phyloP scores from a whole-genome alignment of 306 rosid genomes.

The Quillaja saponaria region DNA sequence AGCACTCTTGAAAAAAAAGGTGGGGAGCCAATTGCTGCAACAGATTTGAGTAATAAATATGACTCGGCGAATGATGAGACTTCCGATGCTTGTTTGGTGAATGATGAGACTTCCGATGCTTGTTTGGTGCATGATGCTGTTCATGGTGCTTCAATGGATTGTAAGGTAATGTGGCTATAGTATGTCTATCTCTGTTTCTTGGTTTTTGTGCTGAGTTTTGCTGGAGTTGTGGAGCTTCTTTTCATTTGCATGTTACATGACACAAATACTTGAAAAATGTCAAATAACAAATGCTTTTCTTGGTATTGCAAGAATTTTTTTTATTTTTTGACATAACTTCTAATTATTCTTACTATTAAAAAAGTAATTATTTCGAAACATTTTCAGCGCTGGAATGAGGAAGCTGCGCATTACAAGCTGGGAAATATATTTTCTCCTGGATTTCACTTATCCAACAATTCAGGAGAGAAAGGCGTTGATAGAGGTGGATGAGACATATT shows the following conservation, averaged over 20 bases:
- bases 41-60: constrained; percentile 44
- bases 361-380: constrained; percentile 8
- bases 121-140: constrained; percentile 58
- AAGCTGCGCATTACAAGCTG: constrained; percentile 42
- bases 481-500: constrained; percentile 59
- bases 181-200: not conserved
- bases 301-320: not conserved
- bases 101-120: constrained; percentile 49
- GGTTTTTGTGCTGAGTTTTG: not conserved
- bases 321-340: not conserved
- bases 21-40: constrained; percentile 42
- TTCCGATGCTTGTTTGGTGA: constrained; percentile 50
- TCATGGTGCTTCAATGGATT: constrained; percentile 50
- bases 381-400: constrained; percentile 57
- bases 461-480: constrained; percentile 54
- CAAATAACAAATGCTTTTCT: not conserved
- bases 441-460: constrained; percentile 67
- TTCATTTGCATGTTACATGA: no score
- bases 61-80: constrained; percentile 45
- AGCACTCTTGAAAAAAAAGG: constrained; percentile 51
- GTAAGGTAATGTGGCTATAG: constrained; percentile 53
- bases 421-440: constrained; percentile 92
- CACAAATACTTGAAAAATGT: no score
- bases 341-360: no score
- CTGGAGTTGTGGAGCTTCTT: no score